A percentile compares a stretch with the other conserved stretches of the same genome.
Evolutionary conservation across 331 rosid genomes (phyloP).

Genomic region (Quercus lobata): DNA sequence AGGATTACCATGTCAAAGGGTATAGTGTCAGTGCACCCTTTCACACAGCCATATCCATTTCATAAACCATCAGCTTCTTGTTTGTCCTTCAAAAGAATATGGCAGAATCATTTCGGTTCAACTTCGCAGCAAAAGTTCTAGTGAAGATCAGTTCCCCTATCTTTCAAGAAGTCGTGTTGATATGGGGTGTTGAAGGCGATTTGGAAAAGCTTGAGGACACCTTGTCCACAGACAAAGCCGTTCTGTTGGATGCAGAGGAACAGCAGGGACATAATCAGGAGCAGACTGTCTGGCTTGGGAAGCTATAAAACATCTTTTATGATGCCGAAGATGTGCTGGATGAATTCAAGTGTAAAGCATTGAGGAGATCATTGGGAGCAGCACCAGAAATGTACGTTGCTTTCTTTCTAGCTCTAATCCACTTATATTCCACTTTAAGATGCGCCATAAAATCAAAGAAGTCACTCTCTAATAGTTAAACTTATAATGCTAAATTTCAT

Average conservation of each 20-base stretch:
- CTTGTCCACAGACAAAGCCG: not conserved
- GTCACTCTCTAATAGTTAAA: slow-evolving; percentile 4
- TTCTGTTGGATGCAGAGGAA: slow-evolving; percentile 13
- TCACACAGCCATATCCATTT: too few species aligned
- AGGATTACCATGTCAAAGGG: too few species aligned
- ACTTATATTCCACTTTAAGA: slow-evolving; percentile 1
- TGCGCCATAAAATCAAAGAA: not conserved
- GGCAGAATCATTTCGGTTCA: not conserved
- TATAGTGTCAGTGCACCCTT: too few species aligned
- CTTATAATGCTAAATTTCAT: slow-evolving; percentile 1
- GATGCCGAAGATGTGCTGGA: slow-evolving; percentile 15
- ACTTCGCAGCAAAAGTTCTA: slow-evolving; percentile 11
- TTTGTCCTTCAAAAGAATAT: too few species aligned
- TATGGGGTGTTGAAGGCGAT: not conserved
- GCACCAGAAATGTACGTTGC: not conserved
- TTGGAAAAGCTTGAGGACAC: not conserved
- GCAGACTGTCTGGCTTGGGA: slow-evolving; percentile 9
- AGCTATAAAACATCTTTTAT: not conserved
- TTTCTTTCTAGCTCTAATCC: slow-evolving; percentile 8
- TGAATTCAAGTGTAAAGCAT: slow-evolving; percentile 6
- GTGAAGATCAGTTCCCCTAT: slow-evolving; percentile 13
- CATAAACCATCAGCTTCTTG: too few species aligned
- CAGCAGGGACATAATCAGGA: not conserved
- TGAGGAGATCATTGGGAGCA: not conserved
- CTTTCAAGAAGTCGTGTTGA: slow-evolving; percentile 9